phyloP scores from a whole-genome alignment of 2,329 filamentous ascomycete genomes.

The Colletotrichum sp. region DNA sequence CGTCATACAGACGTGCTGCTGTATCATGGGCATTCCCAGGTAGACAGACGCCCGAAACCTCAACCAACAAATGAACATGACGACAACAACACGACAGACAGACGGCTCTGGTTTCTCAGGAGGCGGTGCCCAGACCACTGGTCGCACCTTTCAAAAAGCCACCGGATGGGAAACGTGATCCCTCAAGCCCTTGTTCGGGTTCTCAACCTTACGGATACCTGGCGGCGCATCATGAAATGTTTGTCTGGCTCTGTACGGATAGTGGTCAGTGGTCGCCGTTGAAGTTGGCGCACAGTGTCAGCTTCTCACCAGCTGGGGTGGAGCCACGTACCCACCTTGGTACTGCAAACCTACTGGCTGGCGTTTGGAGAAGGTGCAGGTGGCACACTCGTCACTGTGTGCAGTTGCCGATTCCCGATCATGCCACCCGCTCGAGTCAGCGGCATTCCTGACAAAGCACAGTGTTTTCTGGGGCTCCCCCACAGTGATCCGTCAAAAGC shows the following conservation, averaged over 20 bases:
- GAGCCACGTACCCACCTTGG: not conserved
- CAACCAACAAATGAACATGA: not conserved
- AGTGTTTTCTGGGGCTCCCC: not conserved
- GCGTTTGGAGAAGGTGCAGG: not conserved
- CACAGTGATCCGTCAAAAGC: not conserved
- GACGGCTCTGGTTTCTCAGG: not conserved
- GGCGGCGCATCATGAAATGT: not conserved
- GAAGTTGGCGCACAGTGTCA: not conserved
- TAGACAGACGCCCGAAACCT: not conserved
- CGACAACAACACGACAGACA: not conserved
- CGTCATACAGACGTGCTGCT: not conserved
- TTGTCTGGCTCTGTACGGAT: not conserved
- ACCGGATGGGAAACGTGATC: not conserved
- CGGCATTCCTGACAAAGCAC: not conserved
- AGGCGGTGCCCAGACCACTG: not conserved
- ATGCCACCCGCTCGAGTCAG: not conserved
- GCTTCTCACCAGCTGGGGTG: not conserved
- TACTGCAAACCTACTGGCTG: not conserved
- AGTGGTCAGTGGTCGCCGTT: not conserved
- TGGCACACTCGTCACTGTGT: not conserved
- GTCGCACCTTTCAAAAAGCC: not conserved
- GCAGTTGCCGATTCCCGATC: not conserved
- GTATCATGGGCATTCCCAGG: not conserved
- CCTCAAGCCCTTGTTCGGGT: not conserved
- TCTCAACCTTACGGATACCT: not conserved